Percentiles rank a stretch among this genome's conserved stretches.
phyloP scores from a whole-genome alignment of 2,329 filamentous ascomycete species.

The Metarhizium rileyi region DNA sequence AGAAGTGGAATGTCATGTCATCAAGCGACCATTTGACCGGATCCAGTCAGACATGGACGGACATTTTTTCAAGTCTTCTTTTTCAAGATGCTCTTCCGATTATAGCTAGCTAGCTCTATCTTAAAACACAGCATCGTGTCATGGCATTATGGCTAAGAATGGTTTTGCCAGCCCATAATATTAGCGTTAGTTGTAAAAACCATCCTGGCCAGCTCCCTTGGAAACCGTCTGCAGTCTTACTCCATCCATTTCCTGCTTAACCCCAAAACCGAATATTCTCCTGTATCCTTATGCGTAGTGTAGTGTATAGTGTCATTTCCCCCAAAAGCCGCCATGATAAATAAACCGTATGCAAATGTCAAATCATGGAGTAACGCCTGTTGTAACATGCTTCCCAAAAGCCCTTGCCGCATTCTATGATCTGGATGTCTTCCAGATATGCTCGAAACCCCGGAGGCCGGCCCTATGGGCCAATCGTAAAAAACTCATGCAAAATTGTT shows the following conservation, averaged over 20 bases:
- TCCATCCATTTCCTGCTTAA: neutral
- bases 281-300: conserved; percentile 9
- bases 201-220: conserved; percentile 8
- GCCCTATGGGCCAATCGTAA: neutral
- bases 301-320: conserved; percentile 19
- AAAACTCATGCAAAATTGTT: neutral
- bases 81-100: neutral
- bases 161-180: conserved; percentile 8
- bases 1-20: neutral
- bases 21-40: neutral
- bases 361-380: conserved; percentile 25
- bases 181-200: neutral
- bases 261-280: neutral
- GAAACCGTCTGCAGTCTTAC: neutral
- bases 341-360: conserved; percentile 4
- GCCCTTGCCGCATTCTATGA: conserved; percentile 20
- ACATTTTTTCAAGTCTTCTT: neutral
- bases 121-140: conserved; percentile 4
- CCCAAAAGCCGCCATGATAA: conserved; percentile 3
- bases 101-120: neutral
- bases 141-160: conserved; percentile 12
- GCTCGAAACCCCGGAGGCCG: conserved; percentile 11
- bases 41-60: neutral
- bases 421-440: conserved; percentile 19
- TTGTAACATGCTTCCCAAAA: conserved; percentile 23